These are phyloP conservation scores for Stylonectria norvegica DNA, from an alignment of 2,329 filamentous ascomycete genomes.

Conservation along the genomic window DNA sequence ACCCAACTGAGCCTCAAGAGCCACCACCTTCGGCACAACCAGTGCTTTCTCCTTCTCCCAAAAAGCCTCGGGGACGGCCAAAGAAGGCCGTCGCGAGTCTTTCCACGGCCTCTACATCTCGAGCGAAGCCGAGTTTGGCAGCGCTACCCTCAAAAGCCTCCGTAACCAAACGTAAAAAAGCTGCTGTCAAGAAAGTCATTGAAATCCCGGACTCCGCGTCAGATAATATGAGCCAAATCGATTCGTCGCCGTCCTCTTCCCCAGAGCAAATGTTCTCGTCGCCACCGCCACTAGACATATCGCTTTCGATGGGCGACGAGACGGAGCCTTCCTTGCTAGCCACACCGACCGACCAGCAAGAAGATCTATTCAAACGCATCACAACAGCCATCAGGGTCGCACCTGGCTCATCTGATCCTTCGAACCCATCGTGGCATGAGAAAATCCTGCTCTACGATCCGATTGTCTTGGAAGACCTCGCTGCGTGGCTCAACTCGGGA, in stretches of 20 bases:
- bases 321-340: conserved; percentile 40
- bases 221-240: conserved; percentile 31
- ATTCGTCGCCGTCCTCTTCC: conserved; percentile 34
- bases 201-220: conserved; percentile 54
- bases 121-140: conserved; percentile 11
- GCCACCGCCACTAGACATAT: conserved; percentile 40
- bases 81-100: conserved; percentile 32
- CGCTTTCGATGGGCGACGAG: conserved; percentile 43
- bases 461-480: conserved; percentile 80
- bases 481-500: conserved; percentile 75
- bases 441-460: conserved; percentile 94
- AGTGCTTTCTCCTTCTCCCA: conserved; percentile 32
- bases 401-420: conserved; percentile 47
- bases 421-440: conserved; percentile 73
- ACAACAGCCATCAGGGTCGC: conserved; percentile 51
- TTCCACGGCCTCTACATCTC: conserved; percentile 1
- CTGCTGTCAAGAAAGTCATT: conserved; percentile 20
- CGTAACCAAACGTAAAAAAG: conserved; percentile 16
- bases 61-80: conserved; percentile 39
- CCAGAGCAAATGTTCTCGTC: conserved; percentile 43
- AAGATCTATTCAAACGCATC: conserved; percentile 49
- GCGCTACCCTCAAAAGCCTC: conserved; percentile 7
- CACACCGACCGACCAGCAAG: conserved; percentile 41
- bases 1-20: conserved; percentile 26
- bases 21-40: conserved; percentile 35